phyloP scores from a whole-genome alignment of 2,329 filamentous ascomycete species.

The Aspergillus unguis region DNA sequence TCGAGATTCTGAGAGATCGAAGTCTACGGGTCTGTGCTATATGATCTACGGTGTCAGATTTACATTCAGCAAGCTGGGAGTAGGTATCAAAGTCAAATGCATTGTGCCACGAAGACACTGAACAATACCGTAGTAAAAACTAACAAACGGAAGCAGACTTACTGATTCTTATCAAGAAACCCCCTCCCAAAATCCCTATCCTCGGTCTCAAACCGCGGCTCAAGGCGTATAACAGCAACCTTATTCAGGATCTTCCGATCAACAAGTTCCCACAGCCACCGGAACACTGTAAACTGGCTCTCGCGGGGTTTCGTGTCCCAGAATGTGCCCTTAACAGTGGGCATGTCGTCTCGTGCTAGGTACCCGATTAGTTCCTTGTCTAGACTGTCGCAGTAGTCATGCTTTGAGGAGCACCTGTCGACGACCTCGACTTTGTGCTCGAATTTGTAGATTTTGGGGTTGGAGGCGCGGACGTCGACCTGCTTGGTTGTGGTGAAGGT shows the following conservation, averaged over 20 bases:
- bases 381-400: neutral
- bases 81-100: too few species aligned
- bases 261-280: neutral
- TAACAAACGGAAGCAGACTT: too few species aligned
- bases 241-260: neutral
- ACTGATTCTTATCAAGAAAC: too few species aligned
- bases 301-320: neutral
- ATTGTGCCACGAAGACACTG: too few species aligned
- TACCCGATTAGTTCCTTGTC: neutral
- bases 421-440: neutral
- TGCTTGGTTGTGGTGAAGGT: neutral
- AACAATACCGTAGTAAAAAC: too few species aligned
- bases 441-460: neutral
- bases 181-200: neutral
- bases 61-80: too few species aligned
- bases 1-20: too few species aligned
- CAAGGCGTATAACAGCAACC: neutral
- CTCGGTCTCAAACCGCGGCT: neutral
- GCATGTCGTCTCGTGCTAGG: neutral
- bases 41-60: too few species aligned
- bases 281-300: neutral
- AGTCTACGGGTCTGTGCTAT: too few species aligned
- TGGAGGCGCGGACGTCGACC: neutral
- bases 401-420: neutral
- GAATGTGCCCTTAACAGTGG: neutral